Conservation (phyloP, 208 protist genomes). For the Leishmania aethiopica region DNA sequence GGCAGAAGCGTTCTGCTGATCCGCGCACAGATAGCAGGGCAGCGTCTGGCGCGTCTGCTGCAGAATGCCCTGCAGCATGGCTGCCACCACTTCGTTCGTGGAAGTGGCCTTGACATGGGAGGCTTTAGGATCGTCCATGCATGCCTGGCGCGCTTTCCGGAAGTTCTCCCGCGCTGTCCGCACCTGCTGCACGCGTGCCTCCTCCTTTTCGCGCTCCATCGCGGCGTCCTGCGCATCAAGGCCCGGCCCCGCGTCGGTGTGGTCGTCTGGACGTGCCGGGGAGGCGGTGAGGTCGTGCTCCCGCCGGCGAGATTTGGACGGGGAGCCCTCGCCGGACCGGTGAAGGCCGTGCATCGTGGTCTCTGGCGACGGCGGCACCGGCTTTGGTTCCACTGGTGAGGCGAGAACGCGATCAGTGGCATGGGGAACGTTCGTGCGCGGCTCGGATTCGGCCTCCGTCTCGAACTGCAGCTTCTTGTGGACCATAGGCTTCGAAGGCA, state of each 20-base stretch:
- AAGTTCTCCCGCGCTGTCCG: slow-evolving; percentile 18
- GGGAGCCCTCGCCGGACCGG: slow-evolving; percentile 12
- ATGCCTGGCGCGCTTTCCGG: slow-evolving; percentile 11
- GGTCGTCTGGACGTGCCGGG: slow-evolving; percentile 8
- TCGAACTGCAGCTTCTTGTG: slow-evolving; percentile 13
- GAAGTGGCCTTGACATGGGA: slow-evolving; percentile 9
- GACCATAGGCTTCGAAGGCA: not conserved
- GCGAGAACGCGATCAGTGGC: not conserved
- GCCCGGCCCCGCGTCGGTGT: slow-evolving; percentile 11
- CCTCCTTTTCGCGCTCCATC: slow-evolving; percentile 24
- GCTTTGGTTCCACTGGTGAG: not conserved
- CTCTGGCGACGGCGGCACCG: slow-evolving; percentile 14
- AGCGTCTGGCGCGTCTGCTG: slow-evolving; percentile 66
- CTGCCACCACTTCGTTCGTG: slow-evolving; percentile 40
- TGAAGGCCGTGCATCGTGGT: slow-evolving; percentile 17
- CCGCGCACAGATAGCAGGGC: slow-evolving; percentile 78
- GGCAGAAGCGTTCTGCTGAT: slow-evolving; percentile 46
- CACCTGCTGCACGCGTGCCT: slow-evolving; percentile 16
- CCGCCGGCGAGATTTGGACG: slow-evolving; percentile 36
- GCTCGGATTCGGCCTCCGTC: slow-evolving; percentile 10
- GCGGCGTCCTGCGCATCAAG: slow-evolving; percentile 14
- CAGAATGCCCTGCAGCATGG: slow-evolving; percentile 65
- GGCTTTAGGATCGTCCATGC: not conserved
- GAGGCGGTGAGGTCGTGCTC: slow-evolving; percentile 32
- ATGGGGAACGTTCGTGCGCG: slow-evolving; percentile 8